Percentiles rank a stretch among this genome's conserved stretches.
Conservation (phyloP, 108 stramenopile genomes). For the Fragilariopsis cylindrus region DNA sequence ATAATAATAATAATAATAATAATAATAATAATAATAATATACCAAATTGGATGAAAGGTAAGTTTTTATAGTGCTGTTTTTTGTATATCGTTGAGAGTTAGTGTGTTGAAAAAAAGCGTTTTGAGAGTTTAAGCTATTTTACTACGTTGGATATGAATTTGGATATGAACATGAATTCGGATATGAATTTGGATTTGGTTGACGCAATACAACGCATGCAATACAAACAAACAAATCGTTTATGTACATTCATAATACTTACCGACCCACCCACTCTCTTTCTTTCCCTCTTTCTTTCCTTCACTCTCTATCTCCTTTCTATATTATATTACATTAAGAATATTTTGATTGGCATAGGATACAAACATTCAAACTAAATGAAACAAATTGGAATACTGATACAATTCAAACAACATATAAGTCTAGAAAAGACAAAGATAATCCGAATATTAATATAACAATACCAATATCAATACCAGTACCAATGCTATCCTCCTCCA, state of each 20-base stretch:
- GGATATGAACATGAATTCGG: no score
- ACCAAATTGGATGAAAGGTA: not conserved
- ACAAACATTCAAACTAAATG: not conserved
- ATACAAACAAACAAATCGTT: no score
- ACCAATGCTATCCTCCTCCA: no score
- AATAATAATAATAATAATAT: not conserved
- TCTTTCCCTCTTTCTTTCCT: no score
- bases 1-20: not conserved
- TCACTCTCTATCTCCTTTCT: no score
- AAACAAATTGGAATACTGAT: conserved; percentile 6
- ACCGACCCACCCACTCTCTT: no score
- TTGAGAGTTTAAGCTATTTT: no score
- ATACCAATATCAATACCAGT: not conserved
- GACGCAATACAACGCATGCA: no score
- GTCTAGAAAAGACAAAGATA: not conserved
- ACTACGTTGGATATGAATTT: no score
- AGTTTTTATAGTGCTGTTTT: not conserved
- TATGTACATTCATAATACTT: no score
- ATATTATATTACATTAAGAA: not conserved
- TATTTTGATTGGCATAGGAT: conserved; percentile 11
- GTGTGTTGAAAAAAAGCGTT: no score
- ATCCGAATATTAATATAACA: not conserved
- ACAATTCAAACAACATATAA: not conserved
- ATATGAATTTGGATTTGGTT: no score
- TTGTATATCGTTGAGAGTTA: not conserved